Evolutionary conservation across 257 asterid genomes (phyloP).

Genomic region (Coffea canephora): DNA sequence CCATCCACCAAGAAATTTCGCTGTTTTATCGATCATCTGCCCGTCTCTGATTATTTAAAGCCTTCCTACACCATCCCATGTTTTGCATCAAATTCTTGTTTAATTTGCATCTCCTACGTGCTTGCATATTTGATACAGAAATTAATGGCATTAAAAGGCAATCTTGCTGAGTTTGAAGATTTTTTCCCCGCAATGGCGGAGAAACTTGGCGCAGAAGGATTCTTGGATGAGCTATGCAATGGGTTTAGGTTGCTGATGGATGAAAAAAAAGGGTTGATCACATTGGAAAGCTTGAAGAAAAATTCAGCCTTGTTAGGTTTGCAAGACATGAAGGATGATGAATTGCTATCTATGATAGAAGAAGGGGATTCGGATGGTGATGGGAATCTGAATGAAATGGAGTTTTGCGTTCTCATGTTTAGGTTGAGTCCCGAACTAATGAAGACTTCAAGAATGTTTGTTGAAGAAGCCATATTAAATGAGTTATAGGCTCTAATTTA

Average conservation of each 20-base stretch:
- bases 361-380: constrained; percentile 83
- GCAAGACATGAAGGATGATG: constrained; percentile 43
- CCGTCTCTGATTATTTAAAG: constrained; percentile 15
- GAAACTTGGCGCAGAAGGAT: constrained; percentile 64
- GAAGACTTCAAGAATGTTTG: constrained; percentile 35
- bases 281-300: constrained; percentile 67
- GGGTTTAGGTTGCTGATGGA: constrained; percentile 64
- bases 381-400: constrained; percentile 55
- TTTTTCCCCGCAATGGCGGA: constrained; percentile 74
- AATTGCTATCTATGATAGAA: constrained; percentile 45
- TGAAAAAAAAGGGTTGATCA: constrained; percentile 46
- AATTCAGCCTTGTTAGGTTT: constrained; percentile 47
- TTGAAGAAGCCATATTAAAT: constrained; percentile 17
- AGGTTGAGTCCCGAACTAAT: constrained; percentile 70
- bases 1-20: constrained; percentile 33
- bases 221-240: constrained; percentile 59
- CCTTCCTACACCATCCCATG: background rate
- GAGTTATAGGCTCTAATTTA: background rate
- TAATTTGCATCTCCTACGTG: background rate
- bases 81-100: background rate
- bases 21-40: constrained; percentile 5
- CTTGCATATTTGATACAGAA: background rate
- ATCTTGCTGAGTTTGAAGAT: constrained; percentile 49
- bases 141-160: background rate
- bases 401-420: constrained; percentile 75